A percentile compares a stretch with the other conserved stretches of the same genome.
phyloP scores from a whole-genome alignment of 257 asterid genomes.

The Ilex asprella region DNA sequence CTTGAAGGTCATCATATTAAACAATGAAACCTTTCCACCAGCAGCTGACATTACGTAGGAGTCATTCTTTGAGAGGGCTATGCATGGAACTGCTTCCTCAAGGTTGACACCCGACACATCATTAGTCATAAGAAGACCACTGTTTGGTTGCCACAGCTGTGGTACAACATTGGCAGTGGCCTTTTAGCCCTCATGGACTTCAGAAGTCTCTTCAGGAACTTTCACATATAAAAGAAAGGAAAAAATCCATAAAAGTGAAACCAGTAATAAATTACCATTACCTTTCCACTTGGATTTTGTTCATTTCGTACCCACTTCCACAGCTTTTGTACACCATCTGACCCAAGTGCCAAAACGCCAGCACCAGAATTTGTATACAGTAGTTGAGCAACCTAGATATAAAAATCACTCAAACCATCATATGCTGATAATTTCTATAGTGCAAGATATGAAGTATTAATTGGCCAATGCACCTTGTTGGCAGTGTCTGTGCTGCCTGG shows the following conservation, averaged over 20 bases:
- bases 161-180: conserved; percentile 68
- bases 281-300: conserved; percentile 87
- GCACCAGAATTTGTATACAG: conserved; percentile 89
- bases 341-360: conserved; percentile 83
- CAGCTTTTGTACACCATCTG: conserved; percentile 81
- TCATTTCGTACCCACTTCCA: conserved; percentile 95
- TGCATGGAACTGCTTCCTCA: conserved; percentile 82
- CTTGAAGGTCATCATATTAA: conserved; percentile 84
- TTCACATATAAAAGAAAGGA: not conserved
- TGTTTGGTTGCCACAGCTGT: conserved; percentile 73
- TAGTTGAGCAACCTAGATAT: conserved; percentile 81
- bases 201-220: conserved; percentile 11
- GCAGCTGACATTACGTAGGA: conserved; percentile 82
- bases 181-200: conserved; percentile 29
- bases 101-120: conserved; percentile 66
- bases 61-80: conserved; percentile 79
- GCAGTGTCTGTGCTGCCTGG: conserved; percentile 74
- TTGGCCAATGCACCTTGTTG: conserved; percentile 48
- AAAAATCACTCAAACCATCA: conserved; percentile 17
- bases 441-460: conserved; percentile 6
- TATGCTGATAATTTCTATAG: conserved; percentile 4
- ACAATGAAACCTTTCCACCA: conserved; percentile 76
- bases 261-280: conserved; percentile 12
- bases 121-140: conserved; percentile 69
- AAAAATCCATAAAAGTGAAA: not conserved